These are phyloP conservation scores for Carex kokanica DNA, from an alignment of 176 grass and related monocot genomes.

Conservation along the genomic window DNA sequence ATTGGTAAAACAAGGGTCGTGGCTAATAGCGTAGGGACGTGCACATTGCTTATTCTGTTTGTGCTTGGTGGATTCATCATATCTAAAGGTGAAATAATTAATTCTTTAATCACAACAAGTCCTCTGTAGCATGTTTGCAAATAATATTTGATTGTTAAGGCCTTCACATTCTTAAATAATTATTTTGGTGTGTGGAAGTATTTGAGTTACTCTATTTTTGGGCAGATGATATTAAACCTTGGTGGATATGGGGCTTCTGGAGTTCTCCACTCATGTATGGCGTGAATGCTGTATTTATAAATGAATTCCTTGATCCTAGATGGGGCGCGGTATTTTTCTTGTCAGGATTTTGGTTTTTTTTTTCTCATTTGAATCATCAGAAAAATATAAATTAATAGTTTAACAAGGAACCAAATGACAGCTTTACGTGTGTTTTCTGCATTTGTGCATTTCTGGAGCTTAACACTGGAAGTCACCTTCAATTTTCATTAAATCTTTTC, in stretches of 20 bases:
- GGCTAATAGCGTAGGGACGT: constrained; percentile 69
- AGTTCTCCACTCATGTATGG: constrained; percentile 89
- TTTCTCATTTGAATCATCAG: background rate
- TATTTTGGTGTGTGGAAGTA: background rate
- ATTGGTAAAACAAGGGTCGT: constrained; percentile 75
- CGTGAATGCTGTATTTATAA: constrained; percentile 70
- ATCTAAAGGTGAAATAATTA: constrained; percentile 44
- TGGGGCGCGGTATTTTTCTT: constrained; percentile 61
- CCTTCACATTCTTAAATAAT: constrained; percentile 10
- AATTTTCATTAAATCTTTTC: background rate
- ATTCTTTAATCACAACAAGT: constrained; percentile 7
- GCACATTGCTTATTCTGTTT: constrained; percentile 59
- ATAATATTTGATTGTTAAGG: background rate
- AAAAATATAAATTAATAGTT: background rate
- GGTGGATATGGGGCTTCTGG: constrained; percentile 98
- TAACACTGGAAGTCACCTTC: background rate
- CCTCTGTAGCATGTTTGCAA: background rate
- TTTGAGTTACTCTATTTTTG: background rate
- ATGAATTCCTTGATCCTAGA: constrained; percentile 83
- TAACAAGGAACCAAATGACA: background rate
- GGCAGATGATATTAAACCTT: constrained; percentile 75
- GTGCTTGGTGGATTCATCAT: constrained; percentile 86
- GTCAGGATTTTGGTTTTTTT: background rate
- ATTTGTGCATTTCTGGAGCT: background rate
- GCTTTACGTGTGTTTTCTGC: background rate